These are phyloP conservation scores for Penicillium tannophilum DNA, from an alignment of 495 filamentous ascomycete species.

Conservation along the genomic window DNA sequence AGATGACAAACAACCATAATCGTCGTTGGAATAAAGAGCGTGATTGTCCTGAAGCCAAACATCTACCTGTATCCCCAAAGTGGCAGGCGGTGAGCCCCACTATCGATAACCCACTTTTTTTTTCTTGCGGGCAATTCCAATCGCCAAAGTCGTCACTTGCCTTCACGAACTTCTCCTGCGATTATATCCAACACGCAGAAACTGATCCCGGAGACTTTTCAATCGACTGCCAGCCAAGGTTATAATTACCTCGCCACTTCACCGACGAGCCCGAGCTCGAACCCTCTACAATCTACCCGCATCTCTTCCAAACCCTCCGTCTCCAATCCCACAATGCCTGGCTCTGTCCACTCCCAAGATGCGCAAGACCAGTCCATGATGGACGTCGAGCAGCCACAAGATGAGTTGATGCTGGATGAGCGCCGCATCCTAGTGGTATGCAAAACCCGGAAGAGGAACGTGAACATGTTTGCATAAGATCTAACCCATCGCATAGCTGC, in stretches of 20 bases:
- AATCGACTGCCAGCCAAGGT: not conserved
- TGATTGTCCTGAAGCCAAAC: not conserved
- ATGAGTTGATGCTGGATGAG: conserved; percentile 48
- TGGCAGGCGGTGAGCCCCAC: conserved; percentile 27
- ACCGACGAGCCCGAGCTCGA: conserved; percentile 1
- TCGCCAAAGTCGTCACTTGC: conserved; percentile 11
- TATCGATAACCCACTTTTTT: conserved; percentile 42
- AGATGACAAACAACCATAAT: not conserved
- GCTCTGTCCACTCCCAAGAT: conserved; percentile 46
- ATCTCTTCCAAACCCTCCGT: not conserved
- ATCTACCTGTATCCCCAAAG: conserved; percentile 1
- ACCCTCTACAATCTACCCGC: not conserved
- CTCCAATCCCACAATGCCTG: conserved; percentile 37
- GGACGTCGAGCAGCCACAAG: conserved; percentile 45
- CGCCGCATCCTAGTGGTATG: conserved; percentile 60
- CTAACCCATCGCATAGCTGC: conserved; percentile 51
- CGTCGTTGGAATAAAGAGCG: not conserved
- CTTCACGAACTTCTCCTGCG: not conserved
- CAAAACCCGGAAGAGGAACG: conserved; percentile 9
- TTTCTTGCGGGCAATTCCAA: conserved; percentile 14
- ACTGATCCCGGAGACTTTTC: not conserved
- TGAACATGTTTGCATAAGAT: not conserved
- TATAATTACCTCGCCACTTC: not conserved
- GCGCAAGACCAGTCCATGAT: conserved; percentile 57
- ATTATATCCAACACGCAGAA: not conserved